Evolutionary conservation across 75 land plant genomes (phyloP).

Genomic region (Pseudotsuga menziesii): DNA sequence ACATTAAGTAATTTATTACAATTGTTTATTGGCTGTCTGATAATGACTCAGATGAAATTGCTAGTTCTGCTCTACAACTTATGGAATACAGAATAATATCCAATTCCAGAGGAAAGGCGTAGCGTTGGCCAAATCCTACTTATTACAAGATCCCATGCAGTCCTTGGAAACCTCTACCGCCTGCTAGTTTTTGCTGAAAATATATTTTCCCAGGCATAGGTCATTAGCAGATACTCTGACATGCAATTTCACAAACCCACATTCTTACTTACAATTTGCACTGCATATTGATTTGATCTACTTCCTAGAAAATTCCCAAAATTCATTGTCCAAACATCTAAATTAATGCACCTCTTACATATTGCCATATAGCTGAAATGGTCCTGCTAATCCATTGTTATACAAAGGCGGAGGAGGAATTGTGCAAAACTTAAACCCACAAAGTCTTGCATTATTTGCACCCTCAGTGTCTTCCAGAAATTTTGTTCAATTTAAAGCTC

Average conservation of each 20-base stretch:
- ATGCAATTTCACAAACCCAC: not conserved
- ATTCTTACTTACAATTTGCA: not conserved
- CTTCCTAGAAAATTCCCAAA: not conserved
- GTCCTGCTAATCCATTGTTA: not conserved
- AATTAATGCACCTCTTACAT: not conserved
- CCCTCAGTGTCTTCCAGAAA: not conserved
- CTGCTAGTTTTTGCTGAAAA: not conserved
- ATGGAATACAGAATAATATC: no score
- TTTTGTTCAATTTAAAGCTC: not conserved
- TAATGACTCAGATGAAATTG: slow-evolving; percentile 1
- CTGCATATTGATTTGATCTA: not conserved
- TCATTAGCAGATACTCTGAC: not conserved
- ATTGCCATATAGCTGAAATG: not conserved
- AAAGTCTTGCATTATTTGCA: not conserved
- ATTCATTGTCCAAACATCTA: slow-evolving; percentile 1
- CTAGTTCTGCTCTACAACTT: not conserved
- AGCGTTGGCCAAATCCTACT: not conserved
- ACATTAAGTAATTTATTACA: not conserved
- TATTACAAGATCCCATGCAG: not conserved
- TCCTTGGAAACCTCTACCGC: not conserved
- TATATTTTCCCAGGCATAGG: not conserved
- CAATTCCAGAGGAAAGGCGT: not conserved
- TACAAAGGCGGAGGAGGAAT: not conserved
- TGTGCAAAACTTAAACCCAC: not conserved
- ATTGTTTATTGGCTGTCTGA: not conserved